A percentile compares a stretch with the other conserved stretches of the same genome.
Conservation (phyloP, 129 eudicot genomes). For the Ambrosia trifida region DNA sequence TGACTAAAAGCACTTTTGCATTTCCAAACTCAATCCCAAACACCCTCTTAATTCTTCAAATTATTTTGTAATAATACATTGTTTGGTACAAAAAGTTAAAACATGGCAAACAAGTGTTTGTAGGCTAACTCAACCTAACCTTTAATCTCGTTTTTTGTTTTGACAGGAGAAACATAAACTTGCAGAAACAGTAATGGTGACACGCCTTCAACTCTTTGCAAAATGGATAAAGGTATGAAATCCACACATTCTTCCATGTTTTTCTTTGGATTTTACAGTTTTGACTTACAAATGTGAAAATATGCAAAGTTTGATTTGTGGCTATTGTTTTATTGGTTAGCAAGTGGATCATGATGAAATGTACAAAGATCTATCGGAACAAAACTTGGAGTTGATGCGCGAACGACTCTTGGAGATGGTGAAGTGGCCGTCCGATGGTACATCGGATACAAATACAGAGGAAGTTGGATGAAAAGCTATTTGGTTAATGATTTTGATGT, state of each 20-base stretch:
- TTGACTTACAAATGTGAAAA: not conserved
- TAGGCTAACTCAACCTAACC: not conserved
- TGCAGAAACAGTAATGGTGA: conserved; percentile 89
- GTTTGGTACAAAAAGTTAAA: not conserved
- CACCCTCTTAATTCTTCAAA: too few relatives aligned
- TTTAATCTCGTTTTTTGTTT: conserved; percentile 8
- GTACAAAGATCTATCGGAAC: conserved; percentile 72
- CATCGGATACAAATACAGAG: conserved; percentile 52
- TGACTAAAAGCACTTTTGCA: too few relatives aligned
- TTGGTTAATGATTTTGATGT: not conserved
- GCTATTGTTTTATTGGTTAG: conserved; percentile 32
- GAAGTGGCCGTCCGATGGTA: conserved; percentile 66
- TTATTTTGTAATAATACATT: not conserved
- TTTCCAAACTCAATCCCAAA: too few relatives aligned
- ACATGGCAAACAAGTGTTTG: not conserved
- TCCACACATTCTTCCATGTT: not conserved
- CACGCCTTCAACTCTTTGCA: conserved; percentile 87
- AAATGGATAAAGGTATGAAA: conserved; percentile 78
- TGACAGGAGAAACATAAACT: conserved; percentile 79
- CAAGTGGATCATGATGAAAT: conserved; percentile 75
- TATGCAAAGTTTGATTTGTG: not conserved
- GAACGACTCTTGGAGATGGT: conserved; percentile 75
- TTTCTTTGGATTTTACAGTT: conserved; percentile 9
- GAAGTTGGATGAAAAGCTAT: conserved; percentile 39
- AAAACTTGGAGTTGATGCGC: conserved; percentile 88